Base-by-base conservation (phyloP, 2,329 filamentous ascomycete genomes). In the Trichoderma gracile region DNA sequence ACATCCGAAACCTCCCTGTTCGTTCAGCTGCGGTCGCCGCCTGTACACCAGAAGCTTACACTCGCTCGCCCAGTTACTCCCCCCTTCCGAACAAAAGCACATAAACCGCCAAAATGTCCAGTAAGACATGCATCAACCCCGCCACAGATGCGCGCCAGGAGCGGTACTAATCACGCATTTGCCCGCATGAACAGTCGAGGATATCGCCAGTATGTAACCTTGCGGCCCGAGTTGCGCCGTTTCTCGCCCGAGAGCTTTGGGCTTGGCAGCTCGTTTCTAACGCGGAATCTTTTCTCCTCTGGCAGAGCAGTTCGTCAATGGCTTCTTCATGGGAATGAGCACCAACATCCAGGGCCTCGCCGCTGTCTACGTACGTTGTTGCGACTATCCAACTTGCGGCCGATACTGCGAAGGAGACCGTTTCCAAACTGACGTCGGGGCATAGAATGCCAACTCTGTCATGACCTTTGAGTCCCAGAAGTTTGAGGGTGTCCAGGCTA, bases 391-490 rank as follows among this genome's bases (percentile, higher is more conserved):
- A 10, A 10, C 25, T 19, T 27, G 1, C 7, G 30, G 17, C 30
- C 19, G 10, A 30, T 27, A 38, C 15, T 46, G 27, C n/a, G 38
- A 40, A n/a, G 10, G n/a, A 23, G n/a, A 25, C n/a, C 23, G 6
- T 5, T 42, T 23, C 17, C 40, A 17, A 17, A 12, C 52, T 64
- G 60, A 64, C 40, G 38, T 33, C 17, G 30, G 40, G 21, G 14
- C 25, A 38, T 17, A 65, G 65, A 55, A 25, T 33, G 21, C 45
- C 40, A 33, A 89, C 67, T 98, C 95, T 55, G 96, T 97, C 90
- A 84, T 98, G 79, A 97, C 94, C 57, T 98, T 97, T 74, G 92
- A 98, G 84, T 88, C 84, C 53, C 72, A 81, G 50, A 87, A 89
- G 15, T 78, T 86, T 66, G 82, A 87, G 73, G 93, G 94, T 68